phyloP scores from a whole-genome alignment of 305 asterid genomes.

The Solanum hybrid region DNA sequence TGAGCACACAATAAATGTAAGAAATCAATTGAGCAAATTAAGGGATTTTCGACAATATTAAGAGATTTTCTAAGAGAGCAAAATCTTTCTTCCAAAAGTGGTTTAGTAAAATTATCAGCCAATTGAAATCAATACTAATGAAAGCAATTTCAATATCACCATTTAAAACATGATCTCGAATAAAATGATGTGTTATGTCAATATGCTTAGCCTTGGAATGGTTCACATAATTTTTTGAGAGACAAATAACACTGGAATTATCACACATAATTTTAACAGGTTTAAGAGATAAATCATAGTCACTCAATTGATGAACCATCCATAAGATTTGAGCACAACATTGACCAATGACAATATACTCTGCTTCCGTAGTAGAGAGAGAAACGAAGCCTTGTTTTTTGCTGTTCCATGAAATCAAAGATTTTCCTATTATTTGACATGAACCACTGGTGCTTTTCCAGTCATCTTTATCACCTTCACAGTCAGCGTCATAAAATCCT shows the following conservation, averaged over 20 bases:
- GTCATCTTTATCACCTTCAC: not conserved
- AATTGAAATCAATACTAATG: not conserved
- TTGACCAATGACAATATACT: too few species aligned
- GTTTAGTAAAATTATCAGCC: not conserved
- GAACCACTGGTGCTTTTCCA: not conserved
- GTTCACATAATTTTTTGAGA: not conserved
- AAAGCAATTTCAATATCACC: not conserved
- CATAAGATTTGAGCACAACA: too few species aligned
- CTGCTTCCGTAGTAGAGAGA: not conserved
- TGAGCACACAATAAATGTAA: not conserved
- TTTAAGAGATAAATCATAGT: too few species aligned
- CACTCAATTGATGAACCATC: too few species aligned
- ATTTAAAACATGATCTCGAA: too few species aligned
- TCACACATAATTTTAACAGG: not conserved
- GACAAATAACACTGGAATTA: too few species aligned
- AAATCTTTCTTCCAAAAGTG: not conserved
- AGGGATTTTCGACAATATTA: not conserved
- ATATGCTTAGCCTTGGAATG: not conserved
- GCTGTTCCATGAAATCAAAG: not conserved
- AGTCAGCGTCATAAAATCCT: not conserved
- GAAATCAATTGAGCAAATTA: not conserved
- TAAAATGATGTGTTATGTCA: too few species aligned
- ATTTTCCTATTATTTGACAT: too few species aligned
- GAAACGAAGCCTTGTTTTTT: not conserved
- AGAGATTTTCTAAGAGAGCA: not conserved